Evolutionary conservation across 2,329 filamentous ascomycete genomes (phyloP).

Genomic region (Fusarium sp.): DNA sequence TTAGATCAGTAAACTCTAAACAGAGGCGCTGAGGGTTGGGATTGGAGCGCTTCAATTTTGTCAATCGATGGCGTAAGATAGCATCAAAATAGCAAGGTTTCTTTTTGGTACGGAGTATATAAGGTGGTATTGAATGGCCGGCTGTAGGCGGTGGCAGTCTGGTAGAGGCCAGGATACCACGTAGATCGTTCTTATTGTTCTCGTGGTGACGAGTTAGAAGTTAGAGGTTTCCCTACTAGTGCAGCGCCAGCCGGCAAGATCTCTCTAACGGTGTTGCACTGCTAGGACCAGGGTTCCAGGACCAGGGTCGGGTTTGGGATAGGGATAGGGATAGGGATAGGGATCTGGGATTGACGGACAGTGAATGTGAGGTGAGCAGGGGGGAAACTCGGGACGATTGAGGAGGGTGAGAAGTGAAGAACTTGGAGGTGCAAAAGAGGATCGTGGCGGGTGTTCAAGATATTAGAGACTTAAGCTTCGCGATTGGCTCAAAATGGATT

Average conservation of each 20-base stretch:
- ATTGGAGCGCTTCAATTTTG: conserved; percentile 39
- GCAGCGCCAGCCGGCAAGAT: conserved; percentile 25
- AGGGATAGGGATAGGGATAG: too few species aligned
- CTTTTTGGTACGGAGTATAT: too few species aligned
- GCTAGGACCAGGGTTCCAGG: conserved; percentile 19
- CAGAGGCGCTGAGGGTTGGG: conserved; percentile 1
- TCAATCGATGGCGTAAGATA: conserved; percentile 13
- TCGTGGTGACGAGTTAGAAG: conserved; percentile 9
- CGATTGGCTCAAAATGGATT: conserved; percentile 21
- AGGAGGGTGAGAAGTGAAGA: background rate
- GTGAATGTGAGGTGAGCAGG: conserved; percentile 11
- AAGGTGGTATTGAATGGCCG: too few species aligned
- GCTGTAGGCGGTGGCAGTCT: too few species aligned
- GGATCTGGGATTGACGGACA: too few species aligned
- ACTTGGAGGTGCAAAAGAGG: conserved; percentile 14
- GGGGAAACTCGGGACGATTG: conserved; percentile 9
- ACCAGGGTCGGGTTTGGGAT: conserved; percentile 1
- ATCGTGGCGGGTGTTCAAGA: background rate
- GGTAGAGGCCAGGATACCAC: background rate
- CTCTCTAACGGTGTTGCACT: conserved; percentile 39
- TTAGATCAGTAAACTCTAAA: conserved; percentile 22
- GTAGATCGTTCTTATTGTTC: conserved; percentile 11
- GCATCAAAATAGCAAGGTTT: background rate
- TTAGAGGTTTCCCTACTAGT: conserved; percentile 20
- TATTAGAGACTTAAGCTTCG: conserved; percentile 1